Evolutionary conservation across 2,329 filamentous ascomycete species (phyloP).

Genomic region (Nothomitra cinnamomea): DNA sequence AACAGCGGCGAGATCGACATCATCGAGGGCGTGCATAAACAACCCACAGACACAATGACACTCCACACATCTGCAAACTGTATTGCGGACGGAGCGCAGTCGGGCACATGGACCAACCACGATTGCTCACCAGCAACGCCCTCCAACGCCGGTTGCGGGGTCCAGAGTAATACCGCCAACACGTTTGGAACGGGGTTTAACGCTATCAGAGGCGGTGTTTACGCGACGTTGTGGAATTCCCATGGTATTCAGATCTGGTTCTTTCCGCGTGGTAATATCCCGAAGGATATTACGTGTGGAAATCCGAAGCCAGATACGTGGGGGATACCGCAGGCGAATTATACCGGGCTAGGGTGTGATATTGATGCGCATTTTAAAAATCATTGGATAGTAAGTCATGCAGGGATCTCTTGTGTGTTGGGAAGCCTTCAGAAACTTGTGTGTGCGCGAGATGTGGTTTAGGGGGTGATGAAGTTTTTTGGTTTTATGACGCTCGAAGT

Average conservation of each 20-base stretch:
- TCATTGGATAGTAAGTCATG: conserved; percentile 20
- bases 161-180: conserved; percentile 6
- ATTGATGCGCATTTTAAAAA: conserved; percentile 20
- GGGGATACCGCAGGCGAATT: conserved; percentile 25
- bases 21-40: conserved; percentile 29
- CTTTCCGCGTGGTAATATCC: conserved; percentile 23
- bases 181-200: conserved; percentile 24
- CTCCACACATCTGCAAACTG: conserved; percentile 30
- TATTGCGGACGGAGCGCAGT: conserved; percentile 19
- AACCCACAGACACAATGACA: conserved; percentile 26
- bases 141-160: conserved; percentile 3
- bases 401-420: not conserved
- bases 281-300: conserved; percentile 23
- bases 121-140: conserved; percentile 1
- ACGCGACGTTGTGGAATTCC: conserved; percentile 24
- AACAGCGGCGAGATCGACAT: conserved; percentile 31
- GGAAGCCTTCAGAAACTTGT: no score
- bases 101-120: conserved; percentile 9
- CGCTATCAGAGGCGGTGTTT: conserved; percentile 25
- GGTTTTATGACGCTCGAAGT: no score
- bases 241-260: conserved; percentile 30
- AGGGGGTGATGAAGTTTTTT: no score
- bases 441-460: no score
- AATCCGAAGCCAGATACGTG: conserved; percentile 25
- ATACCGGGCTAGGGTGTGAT: conserved; percentile 21